Base-by-base conservation (phyloP, 176 grass and related monocot genomes). In the Aegilops speltoides region DNA sequence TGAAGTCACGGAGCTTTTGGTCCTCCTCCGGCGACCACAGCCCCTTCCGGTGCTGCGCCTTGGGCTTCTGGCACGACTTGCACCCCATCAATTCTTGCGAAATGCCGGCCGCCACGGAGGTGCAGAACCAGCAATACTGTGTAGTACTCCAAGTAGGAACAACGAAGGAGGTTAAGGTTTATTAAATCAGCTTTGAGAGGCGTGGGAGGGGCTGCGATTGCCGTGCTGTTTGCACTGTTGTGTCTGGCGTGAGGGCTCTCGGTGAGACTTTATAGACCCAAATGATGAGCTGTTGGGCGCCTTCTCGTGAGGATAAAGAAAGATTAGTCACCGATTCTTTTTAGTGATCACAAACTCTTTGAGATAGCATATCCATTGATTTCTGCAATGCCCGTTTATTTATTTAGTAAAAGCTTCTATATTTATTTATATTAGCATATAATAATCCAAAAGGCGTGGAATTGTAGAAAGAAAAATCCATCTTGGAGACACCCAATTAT, bases 21-120 rank as follows among this genome's bases (percentile, higher is more conserved):
- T 98, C 93, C 88, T 98, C 96, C 66, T 94, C 90, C 13, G 96
- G 96, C 76, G 96, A 98, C 96, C 96, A 98, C 73, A 98, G 91
- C 20, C 96, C 96, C 87, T 94, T 98, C 7, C 92, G 87, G 78
- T 86, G 88, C 26, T 80, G 88, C 57, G 71, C 82, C 91, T 96
- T 98, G 89, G 93, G 88, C 89, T 96, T 98, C 78, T 96, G 84
- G 79, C 93, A 98, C 14, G 88, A 67, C 86, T 89, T 96, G 90
- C 96, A 98, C 41, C 88, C 93, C 93, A 96, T 92, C 29, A 3
- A 15, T 68, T 73, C n/a, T 15, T 1, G 16, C 60, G 61, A 34
- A 85, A 69, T 68, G 83, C 5, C 20, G 29, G 40, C 0, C 25
- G 40, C 1, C 9, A 60, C 8, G 34, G 12, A 33, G 25, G 38